A percentile compares a stretch with the other conserved stretches of the same genome.
Conservation (phyloP, 768 basidiomycete genomes). For the Ramaria sp. region DNA sequence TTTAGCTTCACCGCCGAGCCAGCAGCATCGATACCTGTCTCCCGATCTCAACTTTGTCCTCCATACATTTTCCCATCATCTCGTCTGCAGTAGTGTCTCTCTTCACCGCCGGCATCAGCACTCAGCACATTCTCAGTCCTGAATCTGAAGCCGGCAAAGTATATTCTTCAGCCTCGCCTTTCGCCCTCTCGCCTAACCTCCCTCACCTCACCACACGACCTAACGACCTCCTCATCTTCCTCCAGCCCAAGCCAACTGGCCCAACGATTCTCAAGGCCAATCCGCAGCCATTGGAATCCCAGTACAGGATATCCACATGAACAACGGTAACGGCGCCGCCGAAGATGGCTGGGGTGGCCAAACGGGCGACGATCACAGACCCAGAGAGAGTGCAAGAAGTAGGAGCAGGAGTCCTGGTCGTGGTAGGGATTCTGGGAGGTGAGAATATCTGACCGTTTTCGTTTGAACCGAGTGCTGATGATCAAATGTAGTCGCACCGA, state of each 20-base stretch:
- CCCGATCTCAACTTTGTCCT: background rate
- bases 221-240: slow-evolving; percentile 9
- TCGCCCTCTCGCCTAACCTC: slow-evolving; percentile 7
- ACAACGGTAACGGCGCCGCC: slow-evolving; percentile 36
- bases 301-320: slow-evolving; percentile 31
- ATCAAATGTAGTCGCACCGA: slow-evolving; percentile 14
- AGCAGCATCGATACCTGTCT: background rate
- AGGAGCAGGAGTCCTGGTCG: slow-evolving; percentile 68
- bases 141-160: slow-evolving; percentile 8
- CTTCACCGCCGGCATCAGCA: slow-evolving; percentile 8
- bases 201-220: slow-evolving; percentile 7
- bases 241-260: slow-evolving; percentile 10
- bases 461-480: background rate
- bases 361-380: slow-evolving; percentile 32
- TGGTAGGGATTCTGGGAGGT: slow-evolving; percentile 42
- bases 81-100: slow-evolving; percentile 2
- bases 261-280: slow-evolving; percentile 1
- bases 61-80: background rate
- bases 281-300: slow-evolving; percentile 58
- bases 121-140: slow-evolving; percentile 7
- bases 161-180: slow-evolving; percentile 1
- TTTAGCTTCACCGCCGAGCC: slow-evolving; percentile 8
- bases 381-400: slow-evolving; percentile 46
- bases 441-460: slow-evolving; percentile 20
- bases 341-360: slow-evolving; percentile 31